Conservation (phyloP, 345 rosid genomes). For the Gossypium sturtianum region DNA sequence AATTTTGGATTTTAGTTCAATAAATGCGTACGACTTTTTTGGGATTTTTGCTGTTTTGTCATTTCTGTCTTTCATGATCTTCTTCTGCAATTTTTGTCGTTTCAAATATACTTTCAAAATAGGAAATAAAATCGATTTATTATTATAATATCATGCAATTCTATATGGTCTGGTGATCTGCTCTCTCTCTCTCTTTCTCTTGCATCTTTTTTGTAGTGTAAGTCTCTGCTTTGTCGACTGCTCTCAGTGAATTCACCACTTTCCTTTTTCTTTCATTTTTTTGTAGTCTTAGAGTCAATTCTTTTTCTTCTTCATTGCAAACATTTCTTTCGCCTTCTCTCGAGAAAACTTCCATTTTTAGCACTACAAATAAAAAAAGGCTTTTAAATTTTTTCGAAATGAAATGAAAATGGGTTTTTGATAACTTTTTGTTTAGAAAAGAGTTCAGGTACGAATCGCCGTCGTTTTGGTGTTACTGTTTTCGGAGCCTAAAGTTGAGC, state of each 20-base stretch:
- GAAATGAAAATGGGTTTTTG: neutral
- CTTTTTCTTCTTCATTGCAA: neutral
- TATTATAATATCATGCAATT: slow-evolving; percentile 1
- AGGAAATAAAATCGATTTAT: neutral
- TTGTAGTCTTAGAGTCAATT: neutral
- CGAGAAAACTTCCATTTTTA: slow-evolving; percentile 10
- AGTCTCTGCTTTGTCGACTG: slow-evolving; percentile 32
- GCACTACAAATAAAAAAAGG: neutral
- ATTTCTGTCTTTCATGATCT: slow-evolving; percentile 21
- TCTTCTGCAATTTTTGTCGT: slow-evolving; percentile 31
- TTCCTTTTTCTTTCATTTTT: neutral
- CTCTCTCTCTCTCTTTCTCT: slow-evolving; percentile 1
- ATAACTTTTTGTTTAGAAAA: neutral
- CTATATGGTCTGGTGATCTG: neutral
- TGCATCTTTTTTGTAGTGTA: slow-evolving; percentile 2
- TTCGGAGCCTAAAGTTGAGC: slow-evolving; percentile 9
- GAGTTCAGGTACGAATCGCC: slow-evolving; percentile 20
- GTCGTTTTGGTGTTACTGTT: slow-evolving; percentile 27
- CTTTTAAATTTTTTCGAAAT: neutral
- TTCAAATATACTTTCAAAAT: neutral
- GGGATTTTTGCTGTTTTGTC: slow-evolving; percentile 29
- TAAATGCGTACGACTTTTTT: neutral
- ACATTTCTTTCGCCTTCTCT: slow-evolving; percentile 10
- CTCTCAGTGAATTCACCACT: slow-evolving; percentile 9
- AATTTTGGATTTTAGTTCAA: neutral